Percentiles rank a stretch among this genome's conserved stretches.
Evolutionary conservation across 345 rosid genomes (phyloP).

Genomic region (Heritiera fomes): DNA sequence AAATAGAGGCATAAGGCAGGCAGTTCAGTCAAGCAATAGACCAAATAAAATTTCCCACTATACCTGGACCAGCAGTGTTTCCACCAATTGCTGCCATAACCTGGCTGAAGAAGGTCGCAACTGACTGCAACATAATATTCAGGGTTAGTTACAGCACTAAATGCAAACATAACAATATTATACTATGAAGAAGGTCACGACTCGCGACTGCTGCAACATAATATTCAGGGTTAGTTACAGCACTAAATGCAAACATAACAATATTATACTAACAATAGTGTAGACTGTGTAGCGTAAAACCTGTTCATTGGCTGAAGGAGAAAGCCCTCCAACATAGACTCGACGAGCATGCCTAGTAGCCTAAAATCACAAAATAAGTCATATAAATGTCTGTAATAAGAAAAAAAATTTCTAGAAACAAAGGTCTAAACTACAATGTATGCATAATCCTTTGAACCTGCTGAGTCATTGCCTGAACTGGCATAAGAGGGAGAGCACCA

Average conservation of each 20-base stretch:
- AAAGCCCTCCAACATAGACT: slow-evolving; percentile 96
- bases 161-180: neutral
- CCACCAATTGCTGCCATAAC: slow-evolving; percentile 98
- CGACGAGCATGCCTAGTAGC: slow-evolving; percentile 99
- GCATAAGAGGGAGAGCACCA: slow-evolving; percentile 81
- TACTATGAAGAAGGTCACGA: slow-evolving; percentile 67
- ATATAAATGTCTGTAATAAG: neutral
- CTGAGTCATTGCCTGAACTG: slow-evolving; percentile 97
- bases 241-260: neutral
- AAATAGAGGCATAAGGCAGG: neutral
- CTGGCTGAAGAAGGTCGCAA: slow-evolving; percentile 87
- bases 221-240: slow-evolving; percentile 26
- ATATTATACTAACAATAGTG: neutral
- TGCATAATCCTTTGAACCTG: slow-evolving; percentile 55
- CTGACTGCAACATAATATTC: slow-evolving; percentile 59
- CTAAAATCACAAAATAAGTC: slow-evolving; percentile 37
- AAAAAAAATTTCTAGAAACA: neutral
- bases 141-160: slow-evolving; percentile 20
- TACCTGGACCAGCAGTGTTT: slow-evolving; percentile 97
- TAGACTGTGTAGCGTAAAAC: slow-evolving; percentile 32
- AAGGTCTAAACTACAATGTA: neutral
- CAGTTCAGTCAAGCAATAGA: neutral
- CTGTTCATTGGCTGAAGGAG: slow-evolving; percentile 97
- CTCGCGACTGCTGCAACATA: slow-evolving; percentile 55
- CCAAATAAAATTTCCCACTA: slow-evolving; percentile 13